Conservation (phyloP, 2,329 filamentous ascomycete genomes). For the Thelonectria olida region DNA sequence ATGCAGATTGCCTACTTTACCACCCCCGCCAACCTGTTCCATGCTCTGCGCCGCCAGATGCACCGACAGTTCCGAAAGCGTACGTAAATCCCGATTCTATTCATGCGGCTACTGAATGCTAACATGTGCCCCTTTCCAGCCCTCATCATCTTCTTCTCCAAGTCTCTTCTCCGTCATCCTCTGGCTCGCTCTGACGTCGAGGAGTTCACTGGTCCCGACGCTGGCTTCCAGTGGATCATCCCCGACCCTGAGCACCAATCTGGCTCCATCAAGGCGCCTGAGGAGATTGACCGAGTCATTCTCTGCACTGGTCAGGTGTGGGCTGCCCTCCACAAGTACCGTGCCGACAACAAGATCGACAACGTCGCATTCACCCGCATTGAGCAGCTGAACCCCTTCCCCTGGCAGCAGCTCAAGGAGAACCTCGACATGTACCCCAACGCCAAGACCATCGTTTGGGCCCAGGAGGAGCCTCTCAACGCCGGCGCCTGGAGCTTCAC, state of each 20-base stretch:
- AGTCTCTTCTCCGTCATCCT: constrained; percentile 93
- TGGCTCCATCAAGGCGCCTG: constrained; percentile 77
- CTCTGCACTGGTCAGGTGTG: constrained; percentile 97
- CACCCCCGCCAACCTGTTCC: constrained; percentile 95
- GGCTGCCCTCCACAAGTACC: constrained; percentile 88
- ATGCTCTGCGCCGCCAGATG: constrained; percentile 95
- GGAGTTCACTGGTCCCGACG: constrained; percentile 84
- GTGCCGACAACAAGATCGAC: constrained; percentile 84
- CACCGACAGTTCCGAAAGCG: constrained; percentile 99
- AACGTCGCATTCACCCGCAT: constrained; percentile 94
- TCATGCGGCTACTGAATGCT: constrained; percentile 21
- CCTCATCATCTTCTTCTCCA: constrained; percentile 97
- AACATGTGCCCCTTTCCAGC: constrained; percentile 61
- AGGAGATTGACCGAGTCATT: constrained; percentile 93
- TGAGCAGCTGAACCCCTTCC: constrained; percentile 98
- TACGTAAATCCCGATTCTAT: constrained; percentile 59
- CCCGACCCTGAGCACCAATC: constrained; percentile 85
- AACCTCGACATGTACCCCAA: constrained; percentile 98
- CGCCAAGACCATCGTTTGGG: constrained; percentile 96
- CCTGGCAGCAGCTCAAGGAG: constrained; percentile 95
- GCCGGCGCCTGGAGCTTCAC: constrained; percentile 96
- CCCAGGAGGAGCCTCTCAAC: constrained; percentile 97
- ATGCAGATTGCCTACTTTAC: constrained; percentile 99
- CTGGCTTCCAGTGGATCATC: constrained; percentile 97
- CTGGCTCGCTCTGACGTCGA: constrained; percentile 89